Base-by-base conservation (phyloP, 768 basidiomycete species). In the Leccinellum rugosiceps region DNA sequence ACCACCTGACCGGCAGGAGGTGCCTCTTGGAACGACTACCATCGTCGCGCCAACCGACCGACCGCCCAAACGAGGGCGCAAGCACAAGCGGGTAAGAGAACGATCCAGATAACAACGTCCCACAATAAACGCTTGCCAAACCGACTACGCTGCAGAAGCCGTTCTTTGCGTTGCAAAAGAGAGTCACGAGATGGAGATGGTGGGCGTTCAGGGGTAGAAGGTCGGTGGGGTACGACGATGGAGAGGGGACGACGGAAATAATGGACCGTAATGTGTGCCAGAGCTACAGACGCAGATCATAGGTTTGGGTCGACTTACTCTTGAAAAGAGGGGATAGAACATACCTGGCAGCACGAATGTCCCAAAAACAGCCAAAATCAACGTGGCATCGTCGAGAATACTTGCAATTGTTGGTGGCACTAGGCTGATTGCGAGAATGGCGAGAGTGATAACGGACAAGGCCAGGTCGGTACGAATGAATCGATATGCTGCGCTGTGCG, bases 161-260 rank as follows among this genome's bases (percentile, higher is more conserved):
- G 78, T 72, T 98, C 94, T 75, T 98, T 98, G 59, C 90, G 80
- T 64, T 90, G 84, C 31, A 98, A 75, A 21, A 98, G 82, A 56
- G 89, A 86, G 66, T 91, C 88, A 19, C 77, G 72, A 14, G 76
- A 71, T 41, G 77, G 65, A 38, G 59, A 72, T 19, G 59, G 63
- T 38, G 64, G 65, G 14, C 60, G 57, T 25, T 60, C 66, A 14
- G 47, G 53, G 55, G 46, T 63, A 52, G 57, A 65, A 4, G 45
- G 76, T 41, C 69, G 77, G 15, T 77, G 74, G n/a, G 85, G 88
- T 35, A 94, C 80, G 55, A 96, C 80, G 66, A 97, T 97, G 0
- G 90, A 78, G 3, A 94, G 77, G 2, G 94, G 94, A 3, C 85
- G 84, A 57, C 85, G 85, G 75, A 97, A 87, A 67, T 92, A 86